Evolutionary conservation across 1,284 basidiomycete genomes (phyloP), one percentile per base, ranked within the genome.

Genomic region (Ceratobasidium sp.): DNA sequence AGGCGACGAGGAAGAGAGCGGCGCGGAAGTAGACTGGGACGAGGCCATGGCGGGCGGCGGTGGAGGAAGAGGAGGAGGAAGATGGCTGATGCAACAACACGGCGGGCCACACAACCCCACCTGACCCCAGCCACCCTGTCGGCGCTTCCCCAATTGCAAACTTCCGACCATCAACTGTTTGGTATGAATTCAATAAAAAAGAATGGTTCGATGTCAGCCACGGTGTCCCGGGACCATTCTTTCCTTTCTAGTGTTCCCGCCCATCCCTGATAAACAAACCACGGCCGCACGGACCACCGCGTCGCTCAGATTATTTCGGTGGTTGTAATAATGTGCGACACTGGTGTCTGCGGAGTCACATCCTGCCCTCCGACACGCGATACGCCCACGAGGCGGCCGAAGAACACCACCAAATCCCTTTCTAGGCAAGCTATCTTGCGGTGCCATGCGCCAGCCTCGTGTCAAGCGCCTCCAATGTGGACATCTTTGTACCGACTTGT

Each of bases 1-100:
- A 18, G 62, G 47, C n/a, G 62, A 66, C 62, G 62, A 52, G 30
- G 62, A 66, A 14, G 46, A 52, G 47, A 30, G n/a, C 54, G 21
- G 54, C 30, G 30, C 54, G 23, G 64, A 35, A 52, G 49, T 23
- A n/a, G 64, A 18, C 64, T 50, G n/a, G 63, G 64, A 57, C 1
- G 54, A 54, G 38, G 52, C 35, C 64, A 55, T 55, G 28, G 49
- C 50, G 64, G 64, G 50, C 50, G 64, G 64, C 64, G 64, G 64
- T 67, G 49, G 64, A 67, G 64, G 64, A 52, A 23, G 64, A 41
- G 64, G 50, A 55, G 49, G 54, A n/a, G n/a, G n/a, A n/a, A n/a
- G n/a, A n/a, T 58, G 55, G 43, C 43, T 30, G 55, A 35, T 23
- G 35, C 16, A 58, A 58, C 52, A 55, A 55, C 52, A 55, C 52